Evolutionary conservation across 306 rosid species (phyloP).

Genomic region (Luffa acutangula): DNA sequence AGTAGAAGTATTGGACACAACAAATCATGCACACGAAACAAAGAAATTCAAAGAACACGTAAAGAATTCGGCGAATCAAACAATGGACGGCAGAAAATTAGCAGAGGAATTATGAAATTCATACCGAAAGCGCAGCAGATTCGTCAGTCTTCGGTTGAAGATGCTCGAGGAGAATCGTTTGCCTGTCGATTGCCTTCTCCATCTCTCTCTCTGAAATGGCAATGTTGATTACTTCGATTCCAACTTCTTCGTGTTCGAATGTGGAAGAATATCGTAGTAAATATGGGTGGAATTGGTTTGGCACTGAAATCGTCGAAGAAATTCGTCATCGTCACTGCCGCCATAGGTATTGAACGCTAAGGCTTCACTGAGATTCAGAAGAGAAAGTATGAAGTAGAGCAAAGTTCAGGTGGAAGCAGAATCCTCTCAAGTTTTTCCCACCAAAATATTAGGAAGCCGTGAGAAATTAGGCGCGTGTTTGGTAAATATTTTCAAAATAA

Average conservation of each 20-base stretch:
- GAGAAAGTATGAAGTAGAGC: neutral
- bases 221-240: neutral
- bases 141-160: conserved; percentile 34
- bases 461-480: neutral
- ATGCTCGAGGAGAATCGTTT: conserved; percentile 51
- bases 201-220: conserved; percentile 16
- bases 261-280: neutral
- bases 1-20: neutral
- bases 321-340: neutral
- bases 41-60: neutral
- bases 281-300: neutral
- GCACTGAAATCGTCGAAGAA: neutral
- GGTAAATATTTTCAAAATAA: neutral
- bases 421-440: neutral
- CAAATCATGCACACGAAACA: neutral
- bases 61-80: neutral
- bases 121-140: conserved; percentile 45
- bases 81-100: neutral
- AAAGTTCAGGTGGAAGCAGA: neutral
- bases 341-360: neutral
- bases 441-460: neutral
- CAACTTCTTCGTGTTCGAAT: neutral
- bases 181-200: conserved; percentile 70
- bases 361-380: neutral
- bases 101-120: neutral